These are phyloP conservation scores for Inosperma sp. DNA, from an alignment of 768 basidiomycete genomes.

Conservation along the genomic window DNA sequence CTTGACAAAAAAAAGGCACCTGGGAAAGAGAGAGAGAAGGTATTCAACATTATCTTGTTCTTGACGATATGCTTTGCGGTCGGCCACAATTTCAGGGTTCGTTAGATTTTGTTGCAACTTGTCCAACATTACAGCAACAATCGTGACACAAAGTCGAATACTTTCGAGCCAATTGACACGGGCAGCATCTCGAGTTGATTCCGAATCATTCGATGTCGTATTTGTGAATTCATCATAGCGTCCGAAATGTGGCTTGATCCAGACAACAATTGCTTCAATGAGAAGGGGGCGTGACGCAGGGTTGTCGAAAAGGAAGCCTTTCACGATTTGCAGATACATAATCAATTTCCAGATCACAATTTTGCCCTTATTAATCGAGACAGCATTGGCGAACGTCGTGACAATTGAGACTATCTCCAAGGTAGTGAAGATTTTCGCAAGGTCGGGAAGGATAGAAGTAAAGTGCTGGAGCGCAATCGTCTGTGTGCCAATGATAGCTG, in stretches of 20 bases:
- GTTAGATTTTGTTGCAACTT: constrained; percentile 79
- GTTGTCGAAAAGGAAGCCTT: constrained; percentile 83
- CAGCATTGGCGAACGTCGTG: constrained; percentile 82
- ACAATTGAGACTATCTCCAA: constrained; percentile 84
- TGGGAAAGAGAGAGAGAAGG: constrained; percentile 75
- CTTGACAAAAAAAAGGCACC: constrained; percentile 41
- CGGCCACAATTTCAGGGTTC: constrained; percentile 54
- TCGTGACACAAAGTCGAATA: constrained; percentile 84
- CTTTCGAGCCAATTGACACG: constrained; percentile 86
- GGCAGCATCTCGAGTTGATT: constrained; percentile 63
- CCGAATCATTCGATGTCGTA: constrained; percentile 59
- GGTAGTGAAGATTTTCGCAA: constrained; percentile 72
- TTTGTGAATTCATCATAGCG: constrained; percentile 79
- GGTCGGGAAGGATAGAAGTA: constrained; percentile 83
- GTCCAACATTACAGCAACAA: constrained; percentile 86
- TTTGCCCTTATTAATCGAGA: constrained; percentile 74
- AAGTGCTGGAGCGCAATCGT: constrained; percentile 93
- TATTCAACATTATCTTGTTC: constrained; percentile 93
- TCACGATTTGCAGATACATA: constrained; percentile 89
- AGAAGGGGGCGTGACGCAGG: constrained; percentile 71
- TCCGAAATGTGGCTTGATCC: constrained; percentile 95
- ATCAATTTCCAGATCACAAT: constrained; percentile 92
- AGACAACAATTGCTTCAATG: constrained; percentile 82
- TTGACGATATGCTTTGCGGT: constrained; percentile 58
- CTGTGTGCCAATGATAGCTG: constrained; percentile 93